Percentiles rank a stretch among this genome's conserved stretches.
phyloP scores from a whole-genome alignment of 768 basidiomycete species.

The Auriscalpium orientale region DNA sequence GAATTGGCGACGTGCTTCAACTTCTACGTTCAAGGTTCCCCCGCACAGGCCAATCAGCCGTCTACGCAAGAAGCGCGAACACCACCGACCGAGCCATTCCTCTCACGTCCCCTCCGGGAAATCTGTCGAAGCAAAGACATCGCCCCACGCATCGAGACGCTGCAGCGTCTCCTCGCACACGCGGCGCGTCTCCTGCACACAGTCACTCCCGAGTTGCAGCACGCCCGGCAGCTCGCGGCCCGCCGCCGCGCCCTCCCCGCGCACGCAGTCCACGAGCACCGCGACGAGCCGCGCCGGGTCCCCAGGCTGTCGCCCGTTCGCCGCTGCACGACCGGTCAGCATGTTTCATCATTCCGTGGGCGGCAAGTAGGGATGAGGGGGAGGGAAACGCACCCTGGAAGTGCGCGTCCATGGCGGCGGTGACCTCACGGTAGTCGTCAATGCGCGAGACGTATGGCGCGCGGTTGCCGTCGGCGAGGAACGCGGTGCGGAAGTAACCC shows the following conservation, averaged over 20 bases:
- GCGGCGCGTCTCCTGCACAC: not conserved
- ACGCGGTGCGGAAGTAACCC: slow-evolving; percentile 33
- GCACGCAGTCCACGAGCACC: slow-evolving; percentile 25
- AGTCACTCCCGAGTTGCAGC: slow-evolving; percentile 8
- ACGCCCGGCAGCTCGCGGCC: slow-evolving; percentile 5
- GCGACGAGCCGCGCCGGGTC: slow-evolving; percentile 30
- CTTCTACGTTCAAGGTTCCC: too few species aligned
- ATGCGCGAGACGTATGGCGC: slow-evolving; percentile 2
- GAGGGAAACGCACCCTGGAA: slow-evolving; percentile 8
- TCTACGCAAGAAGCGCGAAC: too few species aligned
- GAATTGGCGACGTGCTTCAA: too few species aligned
- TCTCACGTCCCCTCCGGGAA: not conserved
- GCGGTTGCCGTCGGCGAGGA: slow-evolving; percentile 18
- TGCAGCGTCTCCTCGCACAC: not conserved
- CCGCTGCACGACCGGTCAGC: slow-evolving; percentile 22
- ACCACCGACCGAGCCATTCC: too few species aligned
- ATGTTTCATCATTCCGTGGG: not conserved
- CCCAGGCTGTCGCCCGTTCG: slow-evolving; percentile 13
- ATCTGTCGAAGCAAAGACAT: not conserved
- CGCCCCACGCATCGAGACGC: not conserved
- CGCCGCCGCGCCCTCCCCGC: slow-evolving; percentile 6
- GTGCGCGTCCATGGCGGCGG: slow-evolving; percentile 18
- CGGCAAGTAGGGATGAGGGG: not conserved
- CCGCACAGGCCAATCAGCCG: too few species aligned
- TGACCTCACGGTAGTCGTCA: slow-evolving; percentile 16